These are phyloP conservation scores for Monosporascus cannonballus DNA, from an alignment of 2,329 filamentous ascomycete species.

Conservation along the genomic window DNA sequence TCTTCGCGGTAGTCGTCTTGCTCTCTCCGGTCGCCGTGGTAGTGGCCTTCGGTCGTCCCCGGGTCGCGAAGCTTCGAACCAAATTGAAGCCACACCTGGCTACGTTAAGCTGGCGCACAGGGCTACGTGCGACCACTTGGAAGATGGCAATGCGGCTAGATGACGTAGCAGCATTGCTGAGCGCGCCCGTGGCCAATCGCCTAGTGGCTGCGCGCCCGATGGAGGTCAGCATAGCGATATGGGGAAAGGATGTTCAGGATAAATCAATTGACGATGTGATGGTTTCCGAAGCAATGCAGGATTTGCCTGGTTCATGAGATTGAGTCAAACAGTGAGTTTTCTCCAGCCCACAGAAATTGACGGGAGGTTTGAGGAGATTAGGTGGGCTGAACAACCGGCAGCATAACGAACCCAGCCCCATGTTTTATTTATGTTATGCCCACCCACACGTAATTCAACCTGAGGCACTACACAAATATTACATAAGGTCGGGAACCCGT, in stretches of 20 bases:
- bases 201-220: constrained; percentile 33
- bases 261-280: constrained; percentile 1
- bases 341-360: too few species aligned
- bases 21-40: constrained; percentile 14
- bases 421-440: constrained; percentile 10
- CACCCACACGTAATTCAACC: constrained; percentile 9
- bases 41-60: constrained; percentile 8
- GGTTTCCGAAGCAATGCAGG: not conserved
- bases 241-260: constrained; percentile 3
- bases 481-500: too few species aligned
- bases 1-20: constrained; percentile 15
- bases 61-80: constrained; percentile 11
- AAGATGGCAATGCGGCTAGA: constrained; percentile 11
- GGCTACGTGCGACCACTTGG: constrained; percentile 6
- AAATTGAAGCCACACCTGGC: not conserved
- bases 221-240: constrained; percentile 34
- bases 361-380: not conserved
- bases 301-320: not conserved
- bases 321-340: not conserved
- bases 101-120: constrained; percentile 1
- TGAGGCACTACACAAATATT: not conserved
- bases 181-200: constrained; percentile 21
- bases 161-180: constrained; percentile 11
- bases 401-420: constrained; percentile 3
- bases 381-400: not conserved